A percentile compares a stretch with the other conserved stretches of the same genome.
These are phyloP conservation scores for Suillus plorans DNA, from an alignment of 768 basidiomycete species.

Conservation along the genomic window DNA sequence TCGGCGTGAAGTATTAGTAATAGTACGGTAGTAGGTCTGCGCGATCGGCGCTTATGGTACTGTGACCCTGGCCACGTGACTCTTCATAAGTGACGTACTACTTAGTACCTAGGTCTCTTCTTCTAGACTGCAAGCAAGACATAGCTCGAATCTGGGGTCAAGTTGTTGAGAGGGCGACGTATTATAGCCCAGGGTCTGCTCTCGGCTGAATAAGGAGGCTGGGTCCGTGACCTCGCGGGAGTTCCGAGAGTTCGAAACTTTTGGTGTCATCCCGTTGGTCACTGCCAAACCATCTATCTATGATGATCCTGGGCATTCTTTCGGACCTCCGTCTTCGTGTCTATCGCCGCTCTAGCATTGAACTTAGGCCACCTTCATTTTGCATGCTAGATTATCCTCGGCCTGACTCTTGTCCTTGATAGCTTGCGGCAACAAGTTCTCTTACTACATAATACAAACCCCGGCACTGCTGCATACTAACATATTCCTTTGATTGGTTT, in stretches of 20 bases:
- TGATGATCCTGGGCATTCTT: neutral
- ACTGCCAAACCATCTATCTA: neutral
- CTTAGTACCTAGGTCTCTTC: too few species aligned
- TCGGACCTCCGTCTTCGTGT: neutral
- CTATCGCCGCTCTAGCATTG: neutral
- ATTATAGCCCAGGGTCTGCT: too few species aligned
- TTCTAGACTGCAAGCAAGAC: too few species aligned
- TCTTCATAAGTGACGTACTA: too few species aligned
- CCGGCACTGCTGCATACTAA: neutral
- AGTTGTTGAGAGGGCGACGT: too few species aligned
- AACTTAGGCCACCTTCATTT: neutral
- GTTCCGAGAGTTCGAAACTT: neutral
- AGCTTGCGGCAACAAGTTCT: neutral
- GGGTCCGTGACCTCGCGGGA: neutral
- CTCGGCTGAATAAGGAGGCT: too few species aligned
- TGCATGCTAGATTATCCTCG: too few species aligned
- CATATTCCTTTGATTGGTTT: neutral
- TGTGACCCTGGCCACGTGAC: neutral
- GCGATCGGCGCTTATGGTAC: neutral
- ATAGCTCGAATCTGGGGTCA: too few species aligned
- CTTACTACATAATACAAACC: neutral
- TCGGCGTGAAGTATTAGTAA: neutral
- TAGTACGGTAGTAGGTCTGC: too few species aligned
- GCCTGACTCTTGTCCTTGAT: neutral
- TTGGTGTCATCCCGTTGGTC: neutral